phyloP scores from a whole-genome alignment of 495 filamentous ascomycete genomes.

The Venustampulla echinocandica region DNA sequence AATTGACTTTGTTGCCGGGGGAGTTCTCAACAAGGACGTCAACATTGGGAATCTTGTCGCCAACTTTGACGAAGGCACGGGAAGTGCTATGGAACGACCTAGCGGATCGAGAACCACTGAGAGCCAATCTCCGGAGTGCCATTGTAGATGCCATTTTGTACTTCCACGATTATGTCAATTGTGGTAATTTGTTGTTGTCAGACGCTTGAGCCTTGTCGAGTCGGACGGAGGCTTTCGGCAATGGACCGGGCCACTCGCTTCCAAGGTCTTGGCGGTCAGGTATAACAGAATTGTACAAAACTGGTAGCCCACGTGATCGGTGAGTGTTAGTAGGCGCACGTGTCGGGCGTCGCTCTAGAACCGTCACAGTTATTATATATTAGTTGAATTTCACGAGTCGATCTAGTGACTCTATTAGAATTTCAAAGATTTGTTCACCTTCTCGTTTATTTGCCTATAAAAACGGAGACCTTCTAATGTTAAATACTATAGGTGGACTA shows the following conservation, averaged over 20 bases:
- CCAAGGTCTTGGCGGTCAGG: too few relatives aligned
- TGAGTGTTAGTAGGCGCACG: too few relatives aligned
- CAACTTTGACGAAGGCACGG: slow-evolving; percentile 43
- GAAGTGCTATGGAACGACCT: slow-evolving; percentile 45
- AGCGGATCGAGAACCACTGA: slow-evolving; percentile 6
- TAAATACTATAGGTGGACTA: too few relatives aligned
- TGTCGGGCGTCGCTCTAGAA: too few relatives aligned
- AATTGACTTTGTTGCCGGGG: slow-evolving; percentile 76
- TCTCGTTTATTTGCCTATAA: too few relatives aligned
- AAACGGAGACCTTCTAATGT: too few relatives aligned
- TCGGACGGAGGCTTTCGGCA: not conserved
- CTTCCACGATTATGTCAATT: not conserved
- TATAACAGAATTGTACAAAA: too few relatives aligned
- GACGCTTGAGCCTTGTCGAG: not conserved
- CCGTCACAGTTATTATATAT: too few relatives aligned
- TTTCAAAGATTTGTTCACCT: too few relatives aligned
- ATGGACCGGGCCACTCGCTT: too few relatives aligned
- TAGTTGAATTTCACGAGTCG: not conserved
- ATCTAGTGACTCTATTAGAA: too few relatives aligned
- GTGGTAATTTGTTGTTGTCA: not conserved
- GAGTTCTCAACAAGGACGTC: slow-evolving; percentile 53
- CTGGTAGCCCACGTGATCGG: too few relatives aligned
- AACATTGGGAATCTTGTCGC: slow-evolving; percentile 53
- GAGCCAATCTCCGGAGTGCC: slow-evolving; percentile 12
- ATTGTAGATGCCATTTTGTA: slow-evolving; percentile 15